phyloP scores from a whole-genome alignment of 2,329 filamentous ascomycete species.

The Fusarium paranaense region DNA sequence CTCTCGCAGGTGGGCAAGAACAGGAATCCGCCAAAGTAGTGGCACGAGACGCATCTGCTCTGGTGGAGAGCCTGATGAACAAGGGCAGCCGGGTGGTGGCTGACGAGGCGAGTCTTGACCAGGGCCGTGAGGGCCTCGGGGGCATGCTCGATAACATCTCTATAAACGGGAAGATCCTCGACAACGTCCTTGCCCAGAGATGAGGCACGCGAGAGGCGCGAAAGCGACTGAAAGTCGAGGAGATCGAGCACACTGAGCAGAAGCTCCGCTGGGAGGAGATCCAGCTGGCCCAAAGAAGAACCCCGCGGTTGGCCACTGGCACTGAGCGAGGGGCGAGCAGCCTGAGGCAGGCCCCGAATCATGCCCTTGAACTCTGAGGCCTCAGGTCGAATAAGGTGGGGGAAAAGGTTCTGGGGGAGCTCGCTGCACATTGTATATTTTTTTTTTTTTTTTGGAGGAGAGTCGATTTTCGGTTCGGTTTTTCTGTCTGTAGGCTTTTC shows the following conservation, averaged over 20 bases:
- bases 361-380: slow-evolving; percentile 37
- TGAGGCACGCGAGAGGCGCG: slow-evolving; percentile 45
- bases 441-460: not conserved
- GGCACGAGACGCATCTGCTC: slow-evolving; percentile 44
- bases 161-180: slow-evolving; percentile 50
- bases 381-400: slow-evolving; percentile 28
- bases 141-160: slow-evolving; percentile 56
- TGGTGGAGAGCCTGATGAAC: slow-evolving; percentile 40
- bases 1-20: slow-evolving; percentile 49
- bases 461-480: not conserved
- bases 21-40: slow-evolving; percentile 45
- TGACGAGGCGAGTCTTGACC: slow-evolving; percentile 38
- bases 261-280: slow-evolving; percentile 43
- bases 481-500: not conserved
- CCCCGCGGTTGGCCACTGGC: slow-evolving; percentile 14
- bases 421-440: slow-evolving; percentile 5
- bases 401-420: slow-evolving; percentile 7
- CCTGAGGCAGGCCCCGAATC: slow-evolving; percentile 12
- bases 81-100: slow-evolving; percentile 32
- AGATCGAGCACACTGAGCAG: slow-evolving; percentile 39
- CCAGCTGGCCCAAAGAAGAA: slow-evolving; percentile 44
- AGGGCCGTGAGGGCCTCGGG: slow-evolving; percentile 44
- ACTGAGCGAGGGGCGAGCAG: slow-evolving; percentile 8
- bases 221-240: slow-evolving; percentile 46
- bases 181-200: slow-evolving; percentile 41